Evolutionary conservation across 2,329 filamentous ascomycete species (phyloP).

Genomic region (Didymosphaeria variabile): DNA sequence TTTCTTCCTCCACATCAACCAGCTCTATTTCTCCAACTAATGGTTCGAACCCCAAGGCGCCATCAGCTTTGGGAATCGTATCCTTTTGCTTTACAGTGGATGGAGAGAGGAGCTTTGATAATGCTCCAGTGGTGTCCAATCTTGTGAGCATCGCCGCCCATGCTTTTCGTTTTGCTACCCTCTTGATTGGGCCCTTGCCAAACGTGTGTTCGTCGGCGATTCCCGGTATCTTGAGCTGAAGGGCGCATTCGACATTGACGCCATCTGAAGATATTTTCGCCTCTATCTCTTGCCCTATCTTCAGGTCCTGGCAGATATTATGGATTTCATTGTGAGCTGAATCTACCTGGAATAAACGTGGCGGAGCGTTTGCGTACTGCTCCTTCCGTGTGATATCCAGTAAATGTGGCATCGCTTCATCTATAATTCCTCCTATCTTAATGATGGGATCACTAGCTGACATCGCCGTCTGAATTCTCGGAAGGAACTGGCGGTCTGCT

Average conservation of each 20-base stretch:
- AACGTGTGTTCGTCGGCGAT: background rate
- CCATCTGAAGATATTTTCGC: background rate
- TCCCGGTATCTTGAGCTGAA: background rate
- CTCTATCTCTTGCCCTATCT: background rate
- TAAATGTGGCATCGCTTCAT: background rate
- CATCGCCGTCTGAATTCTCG: background rate
- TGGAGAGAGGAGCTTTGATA: background rate
- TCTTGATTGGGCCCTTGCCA: background rate
- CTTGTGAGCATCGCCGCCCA: background rate
- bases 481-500: too few relatives aligned
- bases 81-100: background rate
- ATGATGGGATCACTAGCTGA: background rate
- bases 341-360: background rate
- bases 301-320: background rate
- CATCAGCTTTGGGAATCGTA: too few relatives aligned
- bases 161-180: background rate
- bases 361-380: background rate
- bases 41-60: background rate
- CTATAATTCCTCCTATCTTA: background rate
- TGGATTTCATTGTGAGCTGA: background rate
- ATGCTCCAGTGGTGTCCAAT: slow-evolving; percentile 2
- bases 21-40: background rate
- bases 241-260: background rate
- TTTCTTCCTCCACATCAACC: background rate
- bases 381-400: background rate